phyloP scores from a whole-genome alignment of 208 protist species.

The Entamoeba dispar region DNA sequence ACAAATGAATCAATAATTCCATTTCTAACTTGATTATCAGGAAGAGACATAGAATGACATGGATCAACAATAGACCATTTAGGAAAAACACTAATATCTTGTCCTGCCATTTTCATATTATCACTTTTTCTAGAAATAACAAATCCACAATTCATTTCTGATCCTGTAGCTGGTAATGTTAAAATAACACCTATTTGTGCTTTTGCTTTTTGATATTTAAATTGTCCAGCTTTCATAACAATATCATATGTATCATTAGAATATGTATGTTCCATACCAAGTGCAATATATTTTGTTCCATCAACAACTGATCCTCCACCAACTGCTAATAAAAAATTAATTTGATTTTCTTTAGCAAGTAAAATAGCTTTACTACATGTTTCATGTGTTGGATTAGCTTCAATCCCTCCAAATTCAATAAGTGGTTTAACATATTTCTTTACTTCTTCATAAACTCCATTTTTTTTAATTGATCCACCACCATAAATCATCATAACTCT shows the following conservation, averaged over 20 bases:
- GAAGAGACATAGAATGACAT: neutral
- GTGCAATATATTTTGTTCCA: neutral
- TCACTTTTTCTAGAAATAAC: neutral
- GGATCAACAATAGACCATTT: conserved; percentile 1
- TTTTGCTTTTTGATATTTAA: neutral
- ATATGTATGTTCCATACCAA: neutral
- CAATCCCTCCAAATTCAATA: conserved; percentile 1
- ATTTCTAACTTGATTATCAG: neutral
- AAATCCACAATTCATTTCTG: conserved; percentile 1
- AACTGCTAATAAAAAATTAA: conserved; percentile 6
- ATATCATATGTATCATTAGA: neutral
- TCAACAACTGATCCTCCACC: conserved; percentile 14
- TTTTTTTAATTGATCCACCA: conserved; percentile 5
- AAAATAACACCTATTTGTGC: neutral
- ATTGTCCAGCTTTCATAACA: neutral
- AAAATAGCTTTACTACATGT: neutral
- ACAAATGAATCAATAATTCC: conserved; percentile 10
- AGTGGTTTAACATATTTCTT: neutral
- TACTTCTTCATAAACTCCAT: conserved; percentile 10
- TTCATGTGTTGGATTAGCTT: conserved; percentile 6
- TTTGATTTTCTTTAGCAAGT: neutral
- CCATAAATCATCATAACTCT: conserved; percentile 1
- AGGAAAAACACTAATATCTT: neutral
- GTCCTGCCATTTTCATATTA: neutral
- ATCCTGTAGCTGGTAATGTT: conserved; percentile 8